These are phyloP conservation scores for Martiniozyma asiatica DNA, from an alignment of 1,139 yeast genomes.

Conservation along the genomic window DNA sequence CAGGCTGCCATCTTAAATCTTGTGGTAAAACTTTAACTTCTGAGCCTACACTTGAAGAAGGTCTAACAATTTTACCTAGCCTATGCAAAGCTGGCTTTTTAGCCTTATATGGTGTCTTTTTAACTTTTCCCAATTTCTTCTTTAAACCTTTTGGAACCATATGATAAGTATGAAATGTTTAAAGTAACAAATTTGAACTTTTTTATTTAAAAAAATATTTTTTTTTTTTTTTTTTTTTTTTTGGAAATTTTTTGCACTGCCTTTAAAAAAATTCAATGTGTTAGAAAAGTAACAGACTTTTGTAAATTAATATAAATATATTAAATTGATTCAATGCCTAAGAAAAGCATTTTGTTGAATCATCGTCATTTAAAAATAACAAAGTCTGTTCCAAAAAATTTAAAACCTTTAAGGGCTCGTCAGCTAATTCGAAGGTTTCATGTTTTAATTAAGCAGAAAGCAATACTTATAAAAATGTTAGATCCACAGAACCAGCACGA, in stretches of 20 bases:
- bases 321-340: no score
- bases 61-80: slow-evolving; percentile 3
- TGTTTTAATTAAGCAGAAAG: slow-evolving; percentile 41
- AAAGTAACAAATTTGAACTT: no score
- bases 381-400: slow-evolving; percentile 21
- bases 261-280: no score
- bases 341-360: no score
- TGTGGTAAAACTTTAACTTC: slow-evolving; percentile 30
- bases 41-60: background rate
- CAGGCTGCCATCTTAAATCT: slow-evolving; percentile 64
- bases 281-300: no score
- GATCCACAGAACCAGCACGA: slow-evolving; percentile 6
- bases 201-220: background rate
- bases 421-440: slow-evolving; percentile 60
- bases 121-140: background rate
- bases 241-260: background rate
- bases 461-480: slow-evolving; percentile 24
- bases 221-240: background rate
- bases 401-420: slow-evolving; percentile 60
- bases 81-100: no score
- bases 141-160: no score
- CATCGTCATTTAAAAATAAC: no score
- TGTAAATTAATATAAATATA: no score
- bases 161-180: no score
- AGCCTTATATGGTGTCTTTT: background rate